phyloP scores from a whole-genome alignment of 495 filamentous ascomycete species.

The Aspergillus egyptiacus region DNA sequence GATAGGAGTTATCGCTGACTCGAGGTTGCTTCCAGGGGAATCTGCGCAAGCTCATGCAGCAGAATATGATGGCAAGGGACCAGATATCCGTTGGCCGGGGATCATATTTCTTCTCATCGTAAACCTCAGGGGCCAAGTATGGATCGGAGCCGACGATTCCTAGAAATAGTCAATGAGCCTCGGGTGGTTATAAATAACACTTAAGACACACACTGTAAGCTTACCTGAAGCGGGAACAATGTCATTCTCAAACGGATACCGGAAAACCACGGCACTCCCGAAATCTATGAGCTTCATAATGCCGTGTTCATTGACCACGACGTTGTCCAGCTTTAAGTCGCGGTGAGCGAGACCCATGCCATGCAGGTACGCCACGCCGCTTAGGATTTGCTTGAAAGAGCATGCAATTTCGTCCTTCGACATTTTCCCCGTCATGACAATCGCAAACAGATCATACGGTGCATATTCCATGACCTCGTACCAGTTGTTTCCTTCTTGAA shows the following conservation, averaged over 20 bases:
- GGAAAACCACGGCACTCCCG: constrained; percentile 92
- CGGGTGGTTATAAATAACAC: background rate
- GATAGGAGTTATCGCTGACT: constrained; percentile 87
- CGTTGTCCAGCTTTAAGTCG: constrained; percentile 96
- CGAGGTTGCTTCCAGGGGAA: constrained; percentile 98
- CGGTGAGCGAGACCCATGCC: constrained; percentile 93
- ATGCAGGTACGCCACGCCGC: constrained; percentile 94
- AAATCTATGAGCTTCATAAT: constrained; percentile 99
- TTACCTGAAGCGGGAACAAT: constrained; percentile 81
- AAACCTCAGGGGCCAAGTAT: constrained; percentile 95
- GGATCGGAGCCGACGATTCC: constrained; percentile 97
- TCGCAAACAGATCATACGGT: constrained; percentile 95
- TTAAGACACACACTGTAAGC: too few species aligned
- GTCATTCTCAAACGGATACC: constrained; percentile 94
- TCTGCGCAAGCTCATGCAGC: constrained; percentile 92
- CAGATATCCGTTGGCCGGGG: constrained; percentile 92
- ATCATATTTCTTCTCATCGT: constrained; percentile 90
- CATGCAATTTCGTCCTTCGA: constrained; percentile 83
- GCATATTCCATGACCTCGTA: constrained; percentile 99
- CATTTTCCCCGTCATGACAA: constrained; percentile 99
- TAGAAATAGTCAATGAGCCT: constrained; percentile 30
- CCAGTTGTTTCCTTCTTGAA: constrained; percentile 92
- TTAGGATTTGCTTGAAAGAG: constrained; percentile 89
- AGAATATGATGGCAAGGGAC: constrained; percentile 98
- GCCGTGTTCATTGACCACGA: constrained; percentile 93